Conservation (phyloP, 306 rosid species). For the Sicyos baderoa region DNA sequence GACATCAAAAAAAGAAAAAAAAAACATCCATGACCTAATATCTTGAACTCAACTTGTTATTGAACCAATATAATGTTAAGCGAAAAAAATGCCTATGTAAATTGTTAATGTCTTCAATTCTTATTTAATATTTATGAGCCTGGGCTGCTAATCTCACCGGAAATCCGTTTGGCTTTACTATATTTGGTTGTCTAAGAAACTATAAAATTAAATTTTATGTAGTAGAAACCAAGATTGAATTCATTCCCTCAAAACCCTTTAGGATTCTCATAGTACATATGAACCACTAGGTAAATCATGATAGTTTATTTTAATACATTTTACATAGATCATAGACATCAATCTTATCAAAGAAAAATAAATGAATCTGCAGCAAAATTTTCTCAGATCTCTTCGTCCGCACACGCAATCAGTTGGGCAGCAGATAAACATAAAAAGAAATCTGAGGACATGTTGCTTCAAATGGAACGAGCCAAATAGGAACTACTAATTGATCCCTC, state of each 20-base stretch:
- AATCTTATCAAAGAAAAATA: background rate
- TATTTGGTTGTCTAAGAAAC: no score
- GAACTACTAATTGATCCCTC: conserved; percentile 22
- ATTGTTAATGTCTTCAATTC: background rate
- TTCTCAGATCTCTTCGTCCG: conserved; percentile 23
- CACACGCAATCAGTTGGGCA: conserved; percentile 1
- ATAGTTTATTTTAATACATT: background rate
- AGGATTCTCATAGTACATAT: no score
- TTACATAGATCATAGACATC: background rate
- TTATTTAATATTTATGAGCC: no score
- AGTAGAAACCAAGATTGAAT: no score
- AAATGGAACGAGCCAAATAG: conserved; percentile 33
- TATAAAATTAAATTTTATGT: no score
- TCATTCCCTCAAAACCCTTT: no score
- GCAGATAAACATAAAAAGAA: background rate
- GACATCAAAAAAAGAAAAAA: no score
- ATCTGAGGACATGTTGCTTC: conserved; percentile 23
- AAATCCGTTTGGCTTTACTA: no score
- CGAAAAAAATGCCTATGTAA: no score
- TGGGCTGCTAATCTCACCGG: no score
- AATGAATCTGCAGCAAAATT: background rate
- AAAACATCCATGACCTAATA: background rate
- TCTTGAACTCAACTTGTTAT: background rate
- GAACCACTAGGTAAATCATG: no score
- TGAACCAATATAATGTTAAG: background rate